These are phyloP conservation scores for Biscutella laevigata DNA, from an alignment of 441 rosid genomes.

Conservation along the genomic window DNA sequence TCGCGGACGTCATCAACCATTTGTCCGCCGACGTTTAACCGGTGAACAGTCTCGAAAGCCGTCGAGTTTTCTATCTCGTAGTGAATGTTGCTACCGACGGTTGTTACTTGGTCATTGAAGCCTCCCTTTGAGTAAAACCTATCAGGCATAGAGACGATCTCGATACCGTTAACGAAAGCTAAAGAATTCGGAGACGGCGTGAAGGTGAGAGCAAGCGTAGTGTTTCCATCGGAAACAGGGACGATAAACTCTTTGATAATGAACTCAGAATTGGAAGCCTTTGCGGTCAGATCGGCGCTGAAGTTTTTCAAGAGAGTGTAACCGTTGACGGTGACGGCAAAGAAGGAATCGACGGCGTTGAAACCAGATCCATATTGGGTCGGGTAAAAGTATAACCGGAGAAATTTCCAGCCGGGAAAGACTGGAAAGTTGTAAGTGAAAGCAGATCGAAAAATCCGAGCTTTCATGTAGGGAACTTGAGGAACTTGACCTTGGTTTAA, in stretches of 20 bases:
- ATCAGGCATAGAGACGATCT: slow-evolving; percentile 33
- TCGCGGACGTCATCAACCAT: neutral
- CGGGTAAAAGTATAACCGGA: slow-evolving; percentile 37
- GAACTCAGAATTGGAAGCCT: neutral
- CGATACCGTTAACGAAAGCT: slow-evolving; percentile 51
- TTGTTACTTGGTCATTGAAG: neutral
- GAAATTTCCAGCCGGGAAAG: slow-evolving; percentile 28
- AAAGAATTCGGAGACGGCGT: slow-evolving; percentile 22
- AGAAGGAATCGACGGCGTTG: slow-evolving; percentile 17
- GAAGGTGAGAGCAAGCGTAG: slow-evolving; percentile 19
- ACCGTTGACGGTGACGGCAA: slow-evolving; percentile 27
- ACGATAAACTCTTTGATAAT: slow-evolving; percentile 27
- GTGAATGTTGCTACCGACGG: neutral
- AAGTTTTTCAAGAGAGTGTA: slow-evolving; percentile 35
- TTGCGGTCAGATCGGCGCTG: slow-evolving; percentile 15
- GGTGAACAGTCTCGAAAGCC: slow-evolving; percentile 28
- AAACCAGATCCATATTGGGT: slow-evolving; percentile 6
- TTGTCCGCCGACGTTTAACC: slow-evolving; percentile 34
- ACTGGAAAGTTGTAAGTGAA: slow-evolving; percentile 32
- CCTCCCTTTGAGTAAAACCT: slow-evolving; percentile 23
- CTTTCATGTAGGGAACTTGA: slow-evolving; percentile 20
- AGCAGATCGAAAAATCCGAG: slow-evolving; percentile 25
- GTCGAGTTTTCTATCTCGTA: neutral
- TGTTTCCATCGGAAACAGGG: slow-evolving; percentile 14
- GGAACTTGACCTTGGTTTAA: too few species aligned